Evolutionary conservation across 169 alveolate genomes (phyloP).

Genomic region (Plasmodium sp.): DNA sequence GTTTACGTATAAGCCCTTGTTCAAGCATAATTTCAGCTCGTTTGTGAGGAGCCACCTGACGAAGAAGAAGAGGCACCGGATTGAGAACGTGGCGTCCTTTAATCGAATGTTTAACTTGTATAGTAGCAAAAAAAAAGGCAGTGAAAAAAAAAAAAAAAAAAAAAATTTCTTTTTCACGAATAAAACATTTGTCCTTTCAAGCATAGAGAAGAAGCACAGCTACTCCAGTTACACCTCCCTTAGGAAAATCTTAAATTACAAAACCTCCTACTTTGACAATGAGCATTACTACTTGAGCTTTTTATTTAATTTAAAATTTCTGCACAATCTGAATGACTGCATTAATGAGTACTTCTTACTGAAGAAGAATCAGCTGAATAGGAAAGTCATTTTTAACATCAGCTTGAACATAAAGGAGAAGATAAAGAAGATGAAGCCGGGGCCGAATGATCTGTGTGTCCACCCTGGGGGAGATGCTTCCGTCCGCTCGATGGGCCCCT

Average conservation of each 20-base stretch:
- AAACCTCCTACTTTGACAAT: constrained; percentile 15
- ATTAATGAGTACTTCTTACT: constrained; percentile 1
- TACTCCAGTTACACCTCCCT: neutral
- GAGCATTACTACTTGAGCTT: constrained; percentile 8
- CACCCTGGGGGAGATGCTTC: neutral
- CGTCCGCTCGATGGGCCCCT: neutral
- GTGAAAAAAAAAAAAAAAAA: neutral
- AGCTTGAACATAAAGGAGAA: constrained; percentile 43
- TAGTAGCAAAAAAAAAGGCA: constrained; percentile 9
- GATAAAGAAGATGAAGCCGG: constrained; percentile 18
- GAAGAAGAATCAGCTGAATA: neutral
- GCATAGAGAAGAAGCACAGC: constrained; percentile 8
- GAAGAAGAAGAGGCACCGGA: neutral
- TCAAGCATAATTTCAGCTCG: constrained; percentile 5
- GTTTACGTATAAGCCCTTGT: constrained; percentile 23
- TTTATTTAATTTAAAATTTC: constrained; percentile 4
- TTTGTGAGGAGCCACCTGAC: constrained; percentile 1
- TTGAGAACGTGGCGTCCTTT: neutral
- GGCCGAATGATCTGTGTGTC: neutral
- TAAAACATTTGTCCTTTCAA: neutral
- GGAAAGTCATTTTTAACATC: constrained; percentile 24
- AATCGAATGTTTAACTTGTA: neutral
- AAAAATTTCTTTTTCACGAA: constrained; percentile 1
- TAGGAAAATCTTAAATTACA: constrained; percentile 8
- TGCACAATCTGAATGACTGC: neutral